Evolutionary conservation across 2,329 filamentous ascomycete genomes (phyloP), one percentile per base, ranked within the genome.

Genomic region (Aspergillus candidus): DNA sequence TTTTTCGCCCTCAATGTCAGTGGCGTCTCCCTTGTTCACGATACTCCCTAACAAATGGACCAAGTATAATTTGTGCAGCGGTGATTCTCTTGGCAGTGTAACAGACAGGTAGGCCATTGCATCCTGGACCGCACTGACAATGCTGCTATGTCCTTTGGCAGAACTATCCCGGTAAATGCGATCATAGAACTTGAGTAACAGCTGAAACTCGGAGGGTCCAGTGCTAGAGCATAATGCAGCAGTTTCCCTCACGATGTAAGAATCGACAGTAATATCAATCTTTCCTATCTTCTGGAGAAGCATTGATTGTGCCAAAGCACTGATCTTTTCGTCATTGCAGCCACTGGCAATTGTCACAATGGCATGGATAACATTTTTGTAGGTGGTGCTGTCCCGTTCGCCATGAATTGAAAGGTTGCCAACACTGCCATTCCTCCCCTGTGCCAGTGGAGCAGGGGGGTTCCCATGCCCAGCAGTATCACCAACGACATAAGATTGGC

Each of bases 241-340:
- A 6, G 88, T 83, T 48, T 94, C 89, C 12, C 80, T 81, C 43
- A 97, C 84, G 47, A 98, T 93, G 43, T 84, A 84, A 27, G 85
- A 82, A 70, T 97, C 90, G 2, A 96, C 86, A 4, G 78, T 72
- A 47, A 79, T 75, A 58, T 81, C 93, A 43, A 96, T 81, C 66
- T 93, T 91, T 48, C 85, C 83, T 46, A 97, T 79, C 66, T 98
- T 97, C 61, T 98, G 93, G n/a, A 95, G 71, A 17, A 99, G 79
- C 83, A 98, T 96, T 1, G 89, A 94, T 56, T 96, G 86, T 2
- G 90, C 91, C 41, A 98, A 73, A 4, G 90, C 90, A 6, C 86
- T 93, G 42, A 98, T 94, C 68, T 96, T 95, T 47, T 88, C 83
- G 58, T 98, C 90, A 38, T 84, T 79, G 61, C 84, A 89, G 45